These are phyloP conservation scores for Globisporangium radiosum DNA, from an alignment of 352 stramenopile species.

Conservation along the genomic window DNA sequence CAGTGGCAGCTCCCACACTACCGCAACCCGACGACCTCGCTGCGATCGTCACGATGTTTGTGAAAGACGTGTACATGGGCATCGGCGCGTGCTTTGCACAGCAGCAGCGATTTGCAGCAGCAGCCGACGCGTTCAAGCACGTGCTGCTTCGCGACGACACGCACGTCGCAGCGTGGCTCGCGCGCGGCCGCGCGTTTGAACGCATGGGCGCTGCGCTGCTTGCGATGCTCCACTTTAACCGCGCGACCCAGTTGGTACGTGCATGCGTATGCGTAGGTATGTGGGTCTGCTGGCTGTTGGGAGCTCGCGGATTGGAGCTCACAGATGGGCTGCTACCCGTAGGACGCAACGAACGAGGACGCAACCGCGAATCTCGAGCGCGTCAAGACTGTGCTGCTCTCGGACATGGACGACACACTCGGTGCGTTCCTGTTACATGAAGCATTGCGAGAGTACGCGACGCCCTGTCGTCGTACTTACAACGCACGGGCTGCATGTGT, in stretches of 20 bases:
- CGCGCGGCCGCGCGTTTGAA: slow-evolving; percentile 51
- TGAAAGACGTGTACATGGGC: slow-evolving; percentile 55
- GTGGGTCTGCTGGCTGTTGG: neutral
- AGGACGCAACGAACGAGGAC: slow-evolving; percentile 25
- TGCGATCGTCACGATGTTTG: slow-evolving; percentile 62
- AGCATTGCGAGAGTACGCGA: no score
- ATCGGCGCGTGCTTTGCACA: slow-evolving; percentile 39
- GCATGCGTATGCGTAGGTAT: no score
- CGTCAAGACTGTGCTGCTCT: slow-evolving; percentile 22
- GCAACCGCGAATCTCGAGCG: slow-evolving; percentile 24
- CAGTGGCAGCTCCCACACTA: slow-evolving; percentile 7
- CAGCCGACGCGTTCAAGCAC: slow-evolving; percentile 63
- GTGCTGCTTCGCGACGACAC: slow-evolving; percentile 47
- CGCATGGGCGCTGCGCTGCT: slow-evolving; percentile 38
- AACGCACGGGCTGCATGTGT: no score
- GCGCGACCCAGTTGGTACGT: slow-evolving; percentile 37
- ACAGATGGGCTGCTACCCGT: neutral
- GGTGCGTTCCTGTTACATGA: neutral
- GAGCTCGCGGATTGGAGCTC: neutral
- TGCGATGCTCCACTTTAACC: slow-evolving; percentile 65
- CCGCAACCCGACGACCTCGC: slow-evolving; percentile 41
- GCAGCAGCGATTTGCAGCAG: slow-evolving; percentile 20
- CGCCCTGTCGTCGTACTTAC: no score
- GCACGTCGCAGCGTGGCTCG: slow-evolving; percentile 41
- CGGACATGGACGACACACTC: slow-evolving; percentile 13